Evolutionary conservation across 768 basidiomycete genomes (phyloP), one percentile per base, ranked within the genome.

Genomic region (Termitomyces bulborhizus): DNA sequence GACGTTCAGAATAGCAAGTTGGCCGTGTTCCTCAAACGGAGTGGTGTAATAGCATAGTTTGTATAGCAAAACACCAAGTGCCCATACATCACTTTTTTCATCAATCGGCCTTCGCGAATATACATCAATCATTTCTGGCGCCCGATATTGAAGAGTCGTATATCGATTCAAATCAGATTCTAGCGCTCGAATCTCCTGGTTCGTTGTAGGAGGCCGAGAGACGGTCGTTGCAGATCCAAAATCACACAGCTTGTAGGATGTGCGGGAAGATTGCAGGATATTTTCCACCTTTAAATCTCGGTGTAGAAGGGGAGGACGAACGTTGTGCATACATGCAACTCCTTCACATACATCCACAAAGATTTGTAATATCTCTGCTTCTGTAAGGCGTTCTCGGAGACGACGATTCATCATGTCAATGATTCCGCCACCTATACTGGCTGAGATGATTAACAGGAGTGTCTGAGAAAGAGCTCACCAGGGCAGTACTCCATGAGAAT

Each of bases 351-450:
- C 91, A 67, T 98, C 97, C 13, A 91, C 88, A 69, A 99, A 99
- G 65, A 99, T 98, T 69, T 94, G 93, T 51, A 99, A 79, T 63
- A 99, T 98, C 71, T 99, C 97, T 24, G 87, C 81, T 71, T 99
- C 97, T 2, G 93, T 95, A 41, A 98, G 79, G 26, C 97, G 84
- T 71, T 98, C 94, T 52, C 95, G 83, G 45, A 99, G 79, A 51
- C 97, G 84, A 62, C 94, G 85, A 71, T 99, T 99, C 91, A 99
- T 94, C 88, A 98, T 94, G 73, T 99, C 97, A 71, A 99, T 98
- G 61, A 99, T 98, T 36, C 97, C 97, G 39, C 97, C 97, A 46
- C 94, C 94, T 93, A 60, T 13, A 51, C 39, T 49, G 53, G 60
- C 46, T 62, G 60, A 63, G 47, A 55, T 63, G 41, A 63, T 39